These are phyloP conservation scores for Sungouiozyma ichnusensis DNA, from an alignment of 805 yeast genomes.

Conservation along the genomic window DNA sequence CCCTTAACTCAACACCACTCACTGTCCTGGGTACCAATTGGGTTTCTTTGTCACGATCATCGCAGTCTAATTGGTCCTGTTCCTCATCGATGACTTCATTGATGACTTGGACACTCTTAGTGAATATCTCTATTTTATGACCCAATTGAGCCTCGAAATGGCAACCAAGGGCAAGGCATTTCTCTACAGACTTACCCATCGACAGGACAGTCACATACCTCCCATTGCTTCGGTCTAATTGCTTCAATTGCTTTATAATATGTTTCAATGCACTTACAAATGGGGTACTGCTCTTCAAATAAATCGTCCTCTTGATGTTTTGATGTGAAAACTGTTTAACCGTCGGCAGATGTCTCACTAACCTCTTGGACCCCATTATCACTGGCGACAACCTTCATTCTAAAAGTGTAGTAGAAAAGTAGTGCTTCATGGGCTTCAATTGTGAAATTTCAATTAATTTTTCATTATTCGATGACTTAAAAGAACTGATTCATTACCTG, in stretches of 20 bases:
- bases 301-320: conserved; percentile 40
- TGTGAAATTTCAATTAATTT: too few relatives aligned
- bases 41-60: conserved; percentile 27
- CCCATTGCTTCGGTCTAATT: conserved; percentile 30
- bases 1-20: conserved; percentile 35
- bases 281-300: conserved; percentile 59
- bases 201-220: conserved; percentile 52
- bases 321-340: conserved; percentile 29
- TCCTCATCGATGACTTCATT: conserved; percentile 49
- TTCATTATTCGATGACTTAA: too few relatives aligned
- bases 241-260: conserved; percentile 41
- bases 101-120: conserved; percentile 56
- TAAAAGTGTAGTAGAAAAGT: too few relatives aligned
- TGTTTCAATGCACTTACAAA: conserved; percentile 63
- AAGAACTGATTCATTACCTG: too few relatives aligned
- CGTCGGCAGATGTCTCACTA: conserved; percentile 15
- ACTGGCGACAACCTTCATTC: too few relatives aligned
- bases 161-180: conserved; percentile 50
- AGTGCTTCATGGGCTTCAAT: too few relatives aligned
- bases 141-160: conserved; percentile 44
- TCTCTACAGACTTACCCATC: conserved; percentile 64
- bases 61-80: conserved; percentile 8
- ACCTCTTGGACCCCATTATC: conserved; percentile 2
- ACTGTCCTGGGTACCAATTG: conserved; percentile 29
- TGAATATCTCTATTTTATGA: conserved; percentile 46